These are phyloP conservation scores for Infundibulicybe gibba DNA, from an alignment of 768 basidiomycete species.

Conservation along the genomic window DNA sequence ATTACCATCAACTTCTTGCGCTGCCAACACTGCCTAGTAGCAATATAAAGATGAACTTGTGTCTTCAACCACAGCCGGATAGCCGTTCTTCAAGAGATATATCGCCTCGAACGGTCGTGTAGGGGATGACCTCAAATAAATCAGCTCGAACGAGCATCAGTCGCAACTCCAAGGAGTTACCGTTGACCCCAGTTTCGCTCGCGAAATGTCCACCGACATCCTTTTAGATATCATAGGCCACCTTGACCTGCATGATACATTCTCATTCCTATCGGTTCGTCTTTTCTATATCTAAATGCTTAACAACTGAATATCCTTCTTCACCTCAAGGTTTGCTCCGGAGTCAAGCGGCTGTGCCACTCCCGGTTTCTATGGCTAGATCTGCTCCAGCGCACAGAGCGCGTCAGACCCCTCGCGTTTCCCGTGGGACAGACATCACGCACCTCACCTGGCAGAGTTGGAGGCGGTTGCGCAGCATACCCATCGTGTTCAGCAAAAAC, in stretches of 20 bases:
- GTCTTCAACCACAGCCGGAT: no score
- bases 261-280: slow-evolving; percentile 8
- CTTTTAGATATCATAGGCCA: slow-evolving; percentile 3
- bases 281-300: neutral
- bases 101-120: no score
- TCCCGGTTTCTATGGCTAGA: slow-evolving; percentile 9
- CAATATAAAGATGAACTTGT: no score
- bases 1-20: no score
- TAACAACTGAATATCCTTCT: neutral
- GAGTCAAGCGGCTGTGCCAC: slow-evolving; percentile 5
- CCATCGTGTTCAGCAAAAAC: slow-evolving; percentile 4
- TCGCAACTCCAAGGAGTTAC: no score
- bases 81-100: no score
- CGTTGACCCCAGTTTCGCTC: no score
- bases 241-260: slow-evolving; percentile 6
- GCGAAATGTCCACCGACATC: slow-evolving; percentile 3
- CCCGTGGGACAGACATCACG: slow-evolving; percentile 5
- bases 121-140: no score
- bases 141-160: no score
- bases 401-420: slow-evolving; percentile 5
- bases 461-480: slow-evolving; percentile 6
- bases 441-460: slow-evolving; percentile 5
- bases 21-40: no score
- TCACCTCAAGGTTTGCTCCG: slow-evolving; percentile 8
- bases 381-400: slow-evolving; percentile 3